Percentiles rank a stretch among this genome's conserved stretches.
phyloP scores from a whole-genome alignment of 2,329 filamentous ascomycete genomes.

The Neofusicoccum laricinum region DNA sequence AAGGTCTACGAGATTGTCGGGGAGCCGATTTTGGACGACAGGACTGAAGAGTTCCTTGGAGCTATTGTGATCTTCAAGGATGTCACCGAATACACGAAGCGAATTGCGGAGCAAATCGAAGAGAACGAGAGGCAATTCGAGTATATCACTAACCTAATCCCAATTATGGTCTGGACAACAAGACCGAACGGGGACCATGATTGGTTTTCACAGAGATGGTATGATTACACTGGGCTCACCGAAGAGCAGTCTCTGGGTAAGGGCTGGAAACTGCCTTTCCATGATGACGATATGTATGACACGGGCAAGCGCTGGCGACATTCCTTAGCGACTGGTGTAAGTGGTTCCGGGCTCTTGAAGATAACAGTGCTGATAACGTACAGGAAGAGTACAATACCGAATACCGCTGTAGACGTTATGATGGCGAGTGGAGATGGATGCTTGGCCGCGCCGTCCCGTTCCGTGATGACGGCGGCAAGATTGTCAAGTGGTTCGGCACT shows the following conservation, averaged over 20 bases:
- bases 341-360: not conserved
- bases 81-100: conserved; percentile 66
- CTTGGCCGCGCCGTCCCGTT: conserved; percentile 69
- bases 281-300: conserved; percentile 65
- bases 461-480: conserved; percentile 62
- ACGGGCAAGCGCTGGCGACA: conserved; percentile 58
- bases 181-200: conserved; percentile 64
- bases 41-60: conserved; percentile 68
- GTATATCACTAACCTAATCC: conserved; percentile 66
- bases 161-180: conserved; percentile 67
- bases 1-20: conserved; percentile 65
- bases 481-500: conserved; percentile 78
- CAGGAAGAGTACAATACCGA: conserved; percentile 64
- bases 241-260: conserved; percentile 60
- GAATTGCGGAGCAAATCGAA: conserved; percentile 67
- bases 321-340: conserved; percentile 59
- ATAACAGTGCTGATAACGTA: not conserved
- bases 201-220: conserved; percentile 77
- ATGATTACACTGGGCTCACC: conserved; percentile 70
- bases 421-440: conserved; percentile 77
- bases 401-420: conserved; percentile 64
- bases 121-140: conserved; percentile 72
- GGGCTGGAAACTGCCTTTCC: conserved; percentile 64
- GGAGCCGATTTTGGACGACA: conserved; percentile 64
- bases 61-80: conserved; percentile 71